phyloP scores from a whole-genome alignment of 768 basidiomycete species.

The Phanerodontia chrysosporium region DNA sequence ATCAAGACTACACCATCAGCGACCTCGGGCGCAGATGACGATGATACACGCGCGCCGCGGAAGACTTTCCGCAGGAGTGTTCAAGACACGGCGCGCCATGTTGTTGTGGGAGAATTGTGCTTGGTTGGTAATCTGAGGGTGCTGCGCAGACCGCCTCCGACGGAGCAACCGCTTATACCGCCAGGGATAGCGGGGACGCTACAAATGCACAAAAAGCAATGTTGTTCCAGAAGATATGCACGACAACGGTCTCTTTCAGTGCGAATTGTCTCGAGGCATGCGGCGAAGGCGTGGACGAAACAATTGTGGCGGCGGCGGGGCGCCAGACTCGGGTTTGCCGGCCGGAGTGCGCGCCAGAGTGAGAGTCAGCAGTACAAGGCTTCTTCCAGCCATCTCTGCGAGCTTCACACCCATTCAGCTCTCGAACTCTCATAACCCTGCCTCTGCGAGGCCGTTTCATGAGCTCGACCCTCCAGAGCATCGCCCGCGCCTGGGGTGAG shows the following conservation, averaged over 20 bases:
- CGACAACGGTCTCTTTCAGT: neutral
- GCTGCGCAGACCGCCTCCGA: neutral
- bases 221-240: neutral
- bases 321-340: neutral
- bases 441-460: conserved; percentile 13
- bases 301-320: neutral
- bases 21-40: neutral
- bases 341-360: neutral
- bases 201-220: neutral
- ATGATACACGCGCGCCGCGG: neutral
- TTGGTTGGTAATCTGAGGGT: neutral
- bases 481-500: conserved; percentile 37
- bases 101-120: neutral
- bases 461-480: too few relatives aligned
- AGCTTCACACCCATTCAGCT: neutral
- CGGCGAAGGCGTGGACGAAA: neutral
- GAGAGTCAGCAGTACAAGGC: neutral
- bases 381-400: neutral
- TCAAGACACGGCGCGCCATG: too few relatives aligned
- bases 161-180: too few relatives aligned
- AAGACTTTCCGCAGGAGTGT: neutral
- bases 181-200: too few relatives aligned
- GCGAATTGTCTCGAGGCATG: neutral
- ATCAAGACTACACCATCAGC: neutral
- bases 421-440: neutral